Percentiles rank a stretch among this genome's conserved stretches.
These are phyloP conservation scores for Inga oerstediana DNA, from an alignment of 306 rosid genomes.

Conservation along the genomic window DNA sequence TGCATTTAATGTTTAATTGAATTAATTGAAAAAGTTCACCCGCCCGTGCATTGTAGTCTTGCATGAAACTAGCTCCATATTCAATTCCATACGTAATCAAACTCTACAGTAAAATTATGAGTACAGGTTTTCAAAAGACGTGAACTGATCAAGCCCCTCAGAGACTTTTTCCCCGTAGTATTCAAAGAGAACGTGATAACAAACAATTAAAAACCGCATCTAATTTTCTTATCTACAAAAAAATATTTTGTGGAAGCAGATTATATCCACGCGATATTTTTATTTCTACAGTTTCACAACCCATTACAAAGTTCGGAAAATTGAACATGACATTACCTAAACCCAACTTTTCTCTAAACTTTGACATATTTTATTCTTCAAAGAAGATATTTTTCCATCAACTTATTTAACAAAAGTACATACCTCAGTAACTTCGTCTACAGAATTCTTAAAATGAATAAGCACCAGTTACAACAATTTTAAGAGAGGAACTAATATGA, in stretches of 20 bases:
- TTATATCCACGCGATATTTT: not conserved
- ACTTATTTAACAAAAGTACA: slow-evolving; percentile 39
- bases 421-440: slow-evolving; percentile 25
- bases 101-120: not conserved
- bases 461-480: slow-evolving; percentile 40
- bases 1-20: not conserved
- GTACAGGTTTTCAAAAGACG: not conserved
- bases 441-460: slow-evolving; percentile 43
- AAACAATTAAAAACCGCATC: too few species aligned
- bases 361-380: not conserved
- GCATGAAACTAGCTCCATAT: not conserved
- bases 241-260: not conserved
- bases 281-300: not conserved
- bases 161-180: not conserved
- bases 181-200: not conserved
- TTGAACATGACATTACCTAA: not conserved
- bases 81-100: not conserved
- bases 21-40: not conserved
- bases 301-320: not conserved
- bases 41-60: not conserved
- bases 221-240: not conserved
- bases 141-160: not conserved
- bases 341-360: not conserved
- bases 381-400: slow-evolving; percentile 20
- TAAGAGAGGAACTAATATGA: slow-evolving; percentile 18